Evolutionary conservation across 2,329 filamentous ascomycete species (phyloP), one percentile per base, ranked within the genome.

Genomic region (Hymenoscyphus repandus): DNA sequence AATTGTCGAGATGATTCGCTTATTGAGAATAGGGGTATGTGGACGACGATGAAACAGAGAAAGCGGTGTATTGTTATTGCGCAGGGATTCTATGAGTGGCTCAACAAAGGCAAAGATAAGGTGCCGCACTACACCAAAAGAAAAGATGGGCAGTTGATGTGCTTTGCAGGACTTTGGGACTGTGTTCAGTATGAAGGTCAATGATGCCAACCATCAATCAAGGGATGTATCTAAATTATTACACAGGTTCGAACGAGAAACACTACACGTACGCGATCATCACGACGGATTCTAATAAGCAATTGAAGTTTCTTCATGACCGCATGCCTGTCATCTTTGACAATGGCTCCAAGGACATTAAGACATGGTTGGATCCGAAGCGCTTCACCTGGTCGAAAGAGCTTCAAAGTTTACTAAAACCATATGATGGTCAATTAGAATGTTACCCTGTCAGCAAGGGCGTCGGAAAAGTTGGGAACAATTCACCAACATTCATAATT

Each of bases 1-100:
- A 97, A 99, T 70, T 97, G 92, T 67, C 84, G 92, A 2, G 88
- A 92, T 64, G 92, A 97, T 69, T 93, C 89, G 1, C 73, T 97
- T 17, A 75, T 80, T 5, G 79, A 85, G 9, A 77, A 85, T 7
- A 80, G 83, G 5, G 90, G 91, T 10, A 88, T 97, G 83, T 97
- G 93, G 93, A 86, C 80, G 38, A 82, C 80, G 1, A 95, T 97
- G 87, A 96, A 96, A 71, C 82, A 84, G 54, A 81, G 79, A 59
- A 96, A 96, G 70, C 78, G 93, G 30, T 97, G 93, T 66, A 75
- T 97, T 18, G 82, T 97, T 9, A 66, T 96, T 5, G 90, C 88
- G 9, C 86, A 96, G 68, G 93, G 93, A 1, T 99, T 97, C 69
- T 99, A 90, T 64, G 93, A 99, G 69, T 97, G 93, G 93, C 73